A percentile compares a stretch with the other conserved stretches of the same genome.
phyloP scores from a whole-genome alignment of 2,329 filamentous ascomycete genomes.

The Tolypocladium ophioglossoides region DNA sequence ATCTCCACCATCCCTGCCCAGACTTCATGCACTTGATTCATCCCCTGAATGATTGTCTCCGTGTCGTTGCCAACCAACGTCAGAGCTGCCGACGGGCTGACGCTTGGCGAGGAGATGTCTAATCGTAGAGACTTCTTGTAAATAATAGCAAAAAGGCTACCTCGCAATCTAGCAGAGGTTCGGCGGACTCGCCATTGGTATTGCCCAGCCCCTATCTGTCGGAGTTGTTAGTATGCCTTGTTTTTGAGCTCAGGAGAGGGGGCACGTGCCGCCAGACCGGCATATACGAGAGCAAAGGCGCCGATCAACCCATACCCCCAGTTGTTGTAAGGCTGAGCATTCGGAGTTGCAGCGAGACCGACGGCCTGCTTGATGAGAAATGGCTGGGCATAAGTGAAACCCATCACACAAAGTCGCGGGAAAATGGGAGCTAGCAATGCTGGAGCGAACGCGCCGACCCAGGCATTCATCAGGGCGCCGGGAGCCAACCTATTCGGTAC shows the following conservation, averaged over 20 bases:
- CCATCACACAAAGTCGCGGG: background rate
- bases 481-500: background rate
- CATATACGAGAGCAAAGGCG: background rate
- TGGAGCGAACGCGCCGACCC: background rate
- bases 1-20: background rate
- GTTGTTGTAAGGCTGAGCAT: background rate
- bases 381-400: background rate
- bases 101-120: background rate
- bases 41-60: background rate
- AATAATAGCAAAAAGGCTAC: background rate
- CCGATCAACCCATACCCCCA: background rate
- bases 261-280: background rate
- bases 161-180: background rate
- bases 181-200: background rate
- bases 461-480: background rate
- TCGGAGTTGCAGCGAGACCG: background rate
- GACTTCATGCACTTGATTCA: background rate
- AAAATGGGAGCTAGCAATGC: background rate
- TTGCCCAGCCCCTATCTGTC: background rate
- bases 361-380: background rate
- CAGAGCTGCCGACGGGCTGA: background rate
- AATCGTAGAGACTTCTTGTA: background rate
- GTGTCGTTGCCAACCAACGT: background rate
- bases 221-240: background rate
- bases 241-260: background rate